Percentiles rank a stretch among this genome's conserved stretches.
Conservation (phyloP, 83 land plant genomes). For the Isoetes engelmannii region DNA sequence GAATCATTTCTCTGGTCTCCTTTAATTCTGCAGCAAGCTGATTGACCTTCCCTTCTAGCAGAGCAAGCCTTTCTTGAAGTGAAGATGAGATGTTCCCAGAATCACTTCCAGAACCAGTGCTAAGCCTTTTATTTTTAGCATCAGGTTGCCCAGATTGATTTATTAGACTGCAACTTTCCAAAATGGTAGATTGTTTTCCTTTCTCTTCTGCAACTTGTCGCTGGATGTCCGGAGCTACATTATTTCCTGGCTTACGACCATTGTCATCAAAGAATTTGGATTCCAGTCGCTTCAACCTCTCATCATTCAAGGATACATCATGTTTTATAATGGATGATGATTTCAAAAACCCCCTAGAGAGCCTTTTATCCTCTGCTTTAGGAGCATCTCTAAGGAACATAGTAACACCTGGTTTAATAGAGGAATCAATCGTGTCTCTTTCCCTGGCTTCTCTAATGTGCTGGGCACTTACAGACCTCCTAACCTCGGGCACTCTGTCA, state of each 20-base stretch:
- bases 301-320: not conserved
- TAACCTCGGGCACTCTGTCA: not conserved
- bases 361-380: not conserved
- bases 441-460: not conserved
- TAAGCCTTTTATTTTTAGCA: no score
- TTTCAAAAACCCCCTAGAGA: not conserved
- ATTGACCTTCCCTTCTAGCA: conserved; percentile 77
- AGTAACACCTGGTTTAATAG: not conserved
- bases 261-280: not conserved
- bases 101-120: not conserved
- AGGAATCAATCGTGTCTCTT: no score
- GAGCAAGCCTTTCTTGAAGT: conserved; percentile 68
- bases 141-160: no score
- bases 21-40: conserved; percentile 79
- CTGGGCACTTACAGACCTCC: conserved; percentile 6
- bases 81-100: conserved; percentile 34
- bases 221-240: not conserved
- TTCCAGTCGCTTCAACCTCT: not conserved
- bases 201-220: not conserved
- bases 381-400: not conserved
- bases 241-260: not conserved
- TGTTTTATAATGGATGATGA: not conserved
- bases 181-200: not conserved
- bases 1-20: conserved; percentile 75
- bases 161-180: no score